phyloP scores from a whole-genome alignment of 306 rosid species.

The Prunus mira region DNA sequence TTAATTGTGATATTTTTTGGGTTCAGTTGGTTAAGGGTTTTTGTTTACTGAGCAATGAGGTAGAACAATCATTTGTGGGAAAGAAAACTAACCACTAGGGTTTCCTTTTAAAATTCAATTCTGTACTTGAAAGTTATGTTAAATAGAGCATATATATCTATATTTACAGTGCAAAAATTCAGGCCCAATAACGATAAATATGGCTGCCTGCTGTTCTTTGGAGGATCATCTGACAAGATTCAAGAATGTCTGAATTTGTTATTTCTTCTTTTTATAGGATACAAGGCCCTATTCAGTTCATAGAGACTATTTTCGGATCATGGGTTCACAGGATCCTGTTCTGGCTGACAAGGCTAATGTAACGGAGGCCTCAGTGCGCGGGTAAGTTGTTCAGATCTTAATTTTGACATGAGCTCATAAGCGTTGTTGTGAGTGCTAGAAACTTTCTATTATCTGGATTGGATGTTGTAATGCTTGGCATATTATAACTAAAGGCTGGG shows the following conservation, averaged over 20 bases:
- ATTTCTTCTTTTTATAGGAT: slow-evolving; percentile 22
- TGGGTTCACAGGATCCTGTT: slow-evolving; percentile 53
- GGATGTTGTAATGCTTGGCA: background rate
- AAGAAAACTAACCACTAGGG: background rate
- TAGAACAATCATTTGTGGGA: background rate
- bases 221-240: too few relatives aligned
- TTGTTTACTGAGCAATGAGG: background rate
- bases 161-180: background rate
- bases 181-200: background rate
- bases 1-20: background rate
- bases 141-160: background rate
- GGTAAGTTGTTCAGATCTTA: slow-evolving; percentile 30
- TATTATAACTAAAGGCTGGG: background rate
- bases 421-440: background rate
- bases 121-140: background rate
- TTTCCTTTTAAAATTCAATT: background rate
- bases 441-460: background rate
- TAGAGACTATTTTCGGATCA: slow-evolving; percentile 5
- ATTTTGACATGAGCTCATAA: background rate
- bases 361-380: slow-evolving; percentile 28
- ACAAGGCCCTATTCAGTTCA: slow-evolving; percentile 14
- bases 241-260: slow-evolving; percentile 7
- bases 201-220: background rate
- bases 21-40: background rate
- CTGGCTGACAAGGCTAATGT: slow-evolving; percentile 21